Percentiles rank a stretch among this genome's conserved stretches.
Evolutionary conservation across 1,284 basidiomycete species (phyloP).

Genomic region (Ceratobasidium sp.): DNA sequence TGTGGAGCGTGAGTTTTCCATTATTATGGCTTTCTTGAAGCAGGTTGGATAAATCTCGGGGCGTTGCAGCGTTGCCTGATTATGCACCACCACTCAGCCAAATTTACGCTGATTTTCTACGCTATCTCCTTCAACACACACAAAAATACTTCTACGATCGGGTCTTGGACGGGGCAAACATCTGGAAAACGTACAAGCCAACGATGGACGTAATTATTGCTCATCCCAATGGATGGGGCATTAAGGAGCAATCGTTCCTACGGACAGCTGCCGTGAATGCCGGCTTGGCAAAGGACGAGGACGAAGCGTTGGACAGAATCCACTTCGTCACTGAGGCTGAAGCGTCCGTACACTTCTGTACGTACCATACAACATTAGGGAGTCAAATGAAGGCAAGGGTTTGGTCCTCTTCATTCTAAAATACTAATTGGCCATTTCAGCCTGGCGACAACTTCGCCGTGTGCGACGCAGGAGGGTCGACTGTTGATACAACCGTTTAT

Average conservation of each 20-base stretch:
- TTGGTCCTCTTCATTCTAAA: neutral
- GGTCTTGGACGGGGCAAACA: conserved; percentile 15
- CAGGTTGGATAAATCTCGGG: neutral
- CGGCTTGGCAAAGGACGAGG: neutral
- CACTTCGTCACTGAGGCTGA: conserved; percentile 43
- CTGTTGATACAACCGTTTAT: conserved; percentile 43
- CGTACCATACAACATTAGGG: conserved; percentile 21
- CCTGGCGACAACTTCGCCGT: conserved; percentile 34
- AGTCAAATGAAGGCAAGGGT: neutral
- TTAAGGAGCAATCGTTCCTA: conserved; percentile 26
- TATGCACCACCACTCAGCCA: conserved; percentile 6
- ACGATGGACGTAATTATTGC: conserved; percentile 39
- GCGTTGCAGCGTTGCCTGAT: neutral
- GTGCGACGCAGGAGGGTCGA: conserved; percentile 42
- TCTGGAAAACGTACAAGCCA: conserved; percentile 2
- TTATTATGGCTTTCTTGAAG: neutral
- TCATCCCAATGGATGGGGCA: conserved; percentile 37
- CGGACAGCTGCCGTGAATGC: conserved; percentile 29
- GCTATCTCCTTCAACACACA: conserved; percentile 38
- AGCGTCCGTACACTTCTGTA: conserved; percentile 43
- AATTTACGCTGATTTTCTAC: conserved; percentile 38
- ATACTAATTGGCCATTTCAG: neutral
- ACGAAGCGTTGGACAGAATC: neutral
- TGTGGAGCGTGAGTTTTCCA: neutral
- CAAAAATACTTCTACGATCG: conserved; percentile 13